These are phyloP conservation scores for Cornus florida DNA, from an alignment of 148 eudicot genomes.

Conservation along the genomic window DNA sequence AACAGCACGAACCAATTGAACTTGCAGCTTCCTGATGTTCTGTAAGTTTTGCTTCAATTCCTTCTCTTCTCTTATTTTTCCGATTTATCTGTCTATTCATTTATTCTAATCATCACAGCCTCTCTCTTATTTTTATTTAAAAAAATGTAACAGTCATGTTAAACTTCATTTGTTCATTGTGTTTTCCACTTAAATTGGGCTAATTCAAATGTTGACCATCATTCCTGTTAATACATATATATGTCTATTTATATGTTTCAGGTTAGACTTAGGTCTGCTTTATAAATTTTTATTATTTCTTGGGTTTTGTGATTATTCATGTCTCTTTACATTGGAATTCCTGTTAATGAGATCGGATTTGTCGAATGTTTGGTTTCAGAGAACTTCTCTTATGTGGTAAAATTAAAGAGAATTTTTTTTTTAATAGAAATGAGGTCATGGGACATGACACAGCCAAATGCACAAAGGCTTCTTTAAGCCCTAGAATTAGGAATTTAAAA, in stretches of 20 bases:
- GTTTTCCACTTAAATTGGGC: neutral
- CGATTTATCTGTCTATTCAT: no score
- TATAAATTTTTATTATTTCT: neutral
- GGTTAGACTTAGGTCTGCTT: neutral
- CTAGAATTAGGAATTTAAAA: no score
- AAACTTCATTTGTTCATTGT: no score
- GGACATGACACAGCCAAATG: neutral
- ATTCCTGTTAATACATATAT: no score
- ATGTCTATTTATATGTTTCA: no score
- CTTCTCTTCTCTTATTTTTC: neutral
- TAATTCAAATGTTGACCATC: neutral
- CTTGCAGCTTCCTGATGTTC: neutral
- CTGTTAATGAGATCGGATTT: neutral
- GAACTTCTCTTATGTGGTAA: neutral
- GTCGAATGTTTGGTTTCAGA: neutral
- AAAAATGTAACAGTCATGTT: neutral
- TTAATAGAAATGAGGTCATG: slow-evolving; percentile 3
- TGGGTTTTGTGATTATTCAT: neutral
- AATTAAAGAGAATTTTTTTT: neutral
- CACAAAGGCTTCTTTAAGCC: no score
- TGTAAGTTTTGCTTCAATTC: slow-evolving; percentile 13
- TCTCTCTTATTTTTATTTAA: no score
- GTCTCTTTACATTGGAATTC: neutral
- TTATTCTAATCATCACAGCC: no score
- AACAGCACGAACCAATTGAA: neutral